A percentile compares a stretch with the other conserved stretches of the same genome.
Evolutionary conservation across 768 basidiomycete species (phyloP).

Genomic region (Rubroboletus satanas): DNA sequence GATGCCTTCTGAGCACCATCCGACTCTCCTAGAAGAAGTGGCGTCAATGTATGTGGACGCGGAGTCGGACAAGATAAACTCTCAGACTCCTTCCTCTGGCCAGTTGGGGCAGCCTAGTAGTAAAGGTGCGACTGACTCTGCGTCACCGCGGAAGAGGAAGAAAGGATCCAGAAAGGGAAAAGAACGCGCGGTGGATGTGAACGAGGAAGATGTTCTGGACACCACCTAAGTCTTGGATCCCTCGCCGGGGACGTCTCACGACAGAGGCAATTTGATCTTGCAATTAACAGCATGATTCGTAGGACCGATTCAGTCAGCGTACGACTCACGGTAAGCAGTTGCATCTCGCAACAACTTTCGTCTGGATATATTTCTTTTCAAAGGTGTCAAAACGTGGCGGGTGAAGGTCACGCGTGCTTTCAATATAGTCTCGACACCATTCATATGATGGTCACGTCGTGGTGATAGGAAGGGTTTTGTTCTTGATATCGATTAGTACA

Average conservation of each 20-base stretch:
- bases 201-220: conserved; percentile 20
- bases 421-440: neutral
- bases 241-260: neutral
- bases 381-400: neutral
- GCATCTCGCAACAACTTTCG: neutral
- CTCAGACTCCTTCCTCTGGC: neutral
- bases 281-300: no score
- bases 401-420: neutral
- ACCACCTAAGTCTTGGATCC: conserved; percentile 1
- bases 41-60: conserved; percentile 18
- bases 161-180: conserved; percentile 24
- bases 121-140: neutral
- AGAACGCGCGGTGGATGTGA: conserved; percentile 22
- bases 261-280: neutral
- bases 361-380: neutral
- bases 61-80: neutral
- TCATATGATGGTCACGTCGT: no score
- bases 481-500: neutral
- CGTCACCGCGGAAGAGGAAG: conserved; percentile 13
- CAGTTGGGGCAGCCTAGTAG: conserved; percentile 1
- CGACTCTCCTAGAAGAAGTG: conserved; percentile 19
- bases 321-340: neutral
- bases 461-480: neutral
- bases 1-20: conserved; percentile 1
- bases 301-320: neutral